Evolutionary conservation across 2,329 filamentous ascomycete species (phyloP).

Genomic region (Stylonectria norvegica): DNA sequence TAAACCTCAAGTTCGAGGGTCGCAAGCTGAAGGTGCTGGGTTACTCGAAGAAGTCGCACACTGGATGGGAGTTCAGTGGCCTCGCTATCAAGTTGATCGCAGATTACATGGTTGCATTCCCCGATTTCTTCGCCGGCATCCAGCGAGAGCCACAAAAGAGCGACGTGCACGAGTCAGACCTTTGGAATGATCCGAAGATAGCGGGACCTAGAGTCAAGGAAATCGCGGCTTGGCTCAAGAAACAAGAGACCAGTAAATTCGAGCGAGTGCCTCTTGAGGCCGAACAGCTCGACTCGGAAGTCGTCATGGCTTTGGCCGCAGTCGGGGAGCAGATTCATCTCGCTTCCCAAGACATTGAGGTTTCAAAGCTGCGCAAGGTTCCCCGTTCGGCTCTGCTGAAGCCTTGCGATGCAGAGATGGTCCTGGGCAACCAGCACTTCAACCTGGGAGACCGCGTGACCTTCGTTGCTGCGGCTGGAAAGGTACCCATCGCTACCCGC

Average conservation of each 20-base stretch:
- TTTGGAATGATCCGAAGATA: conserved; percentile 70
- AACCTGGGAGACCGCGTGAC: conserved; percentile 84
- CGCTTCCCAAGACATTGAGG: conserved; percentile 50
- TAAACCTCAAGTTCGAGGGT: conserved; percentile 95
- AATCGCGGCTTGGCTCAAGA: conserved; percentile 90
- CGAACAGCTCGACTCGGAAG: conserved; percentile 89
- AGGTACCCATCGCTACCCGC: conserved; percentile 86
- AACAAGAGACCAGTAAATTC: conserved; percentile 84
- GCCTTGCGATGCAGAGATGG: conserved; percentile 92
- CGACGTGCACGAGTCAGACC: conserved; percentile 78
- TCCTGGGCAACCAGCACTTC: conserved; percentile 81
- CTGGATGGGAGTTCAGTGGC: conserved; percentile 93
- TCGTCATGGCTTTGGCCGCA: conserved; percentile 75
- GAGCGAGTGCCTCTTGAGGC: conserved; percentile 95
- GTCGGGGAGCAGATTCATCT: conserved; percentile 64
- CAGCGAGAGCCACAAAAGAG: conserved; percentile 81
- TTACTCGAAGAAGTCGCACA: conserved; percentile 81
- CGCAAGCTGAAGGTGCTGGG: conserved; percentile 94
- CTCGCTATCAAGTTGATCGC: conserved; percentile 77
- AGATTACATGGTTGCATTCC: conserved; percentile 90
- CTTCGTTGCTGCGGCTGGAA: conserved; percentile 88
- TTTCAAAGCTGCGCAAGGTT: conserved; percentile 73
- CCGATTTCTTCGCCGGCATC: conserved; percentile 89
- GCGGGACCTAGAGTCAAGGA: conserved; percentile 85
- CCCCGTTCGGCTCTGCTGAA: conserved; percentile 86